Evolutionary conservation across 257 asterid genomes (phyloP), one percentile per base, ranked within the genome.

Genomic region (Anisodus tanguticus): DNA sequence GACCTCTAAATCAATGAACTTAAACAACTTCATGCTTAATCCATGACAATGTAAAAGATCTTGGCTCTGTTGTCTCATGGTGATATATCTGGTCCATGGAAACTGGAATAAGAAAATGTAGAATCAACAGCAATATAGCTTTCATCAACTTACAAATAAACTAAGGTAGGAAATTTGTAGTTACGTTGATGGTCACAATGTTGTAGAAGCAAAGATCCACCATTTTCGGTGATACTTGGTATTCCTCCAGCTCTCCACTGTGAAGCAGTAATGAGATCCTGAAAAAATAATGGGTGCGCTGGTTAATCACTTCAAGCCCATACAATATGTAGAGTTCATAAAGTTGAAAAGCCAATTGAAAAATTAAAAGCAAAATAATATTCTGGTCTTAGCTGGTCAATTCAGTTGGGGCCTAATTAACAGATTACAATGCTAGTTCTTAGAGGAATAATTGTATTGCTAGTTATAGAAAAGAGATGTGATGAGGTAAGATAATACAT

Each of bases 91-190:
- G 81, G 60, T 49, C 15, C 62, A 74, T 3, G 43, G 22, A 49
- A 74, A 74, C 81, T 74, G 81, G 62, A 74, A 11, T 49, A 47
- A 74, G 81, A 74, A 74, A 74, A 49, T 74, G 60, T 74, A 74
- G 19, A 45, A 71, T 71, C 80, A 74, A 74, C 80, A 11, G 43
- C 80, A 74, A 49, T 19, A 49, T 11, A 55, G 80, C 62, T 22
- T 47, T 11, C 60, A 74, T 74, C 39, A 22, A 49, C 62, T 3
- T 74, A 3, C 58, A 72, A 72, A 43, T 71, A 71, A 71, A 71
- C 54, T n/a, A 71, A 45, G 80, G 81, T 49, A 22, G 60, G 45
- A 74, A 49, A 74, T 74, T 49, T 74, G 12, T 43, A 11, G 43
- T 49, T 74, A 49, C 62, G 19, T 49, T 49, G 81, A 49, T 22